Evolutionary conservation across 164 flowering plant genomes (phyloP).

Genomic region (Tinospora cordifolia): DNA sequence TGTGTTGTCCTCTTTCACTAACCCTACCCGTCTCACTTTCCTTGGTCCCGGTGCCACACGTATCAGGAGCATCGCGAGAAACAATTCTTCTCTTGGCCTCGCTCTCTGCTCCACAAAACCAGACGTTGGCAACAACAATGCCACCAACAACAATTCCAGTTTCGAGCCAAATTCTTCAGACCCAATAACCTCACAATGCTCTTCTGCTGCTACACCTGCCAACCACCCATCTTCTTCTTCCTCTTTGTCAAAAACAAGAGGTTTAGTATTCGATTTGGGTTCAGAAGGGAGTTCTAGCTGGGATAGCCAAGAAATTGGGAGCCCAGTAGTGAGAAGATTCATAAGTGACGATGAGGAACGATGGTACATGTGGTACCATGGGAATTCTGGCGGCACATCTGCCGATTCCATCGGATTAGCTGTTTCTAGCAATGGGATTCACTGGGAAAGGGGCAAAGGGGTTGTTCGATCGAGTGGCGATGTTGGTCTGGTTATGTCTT

Average conservation of each 20-base stretch:
- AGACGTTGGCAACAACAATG: conserved; percentile 25
- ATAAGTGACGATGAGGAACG: conserved; percentile 80
- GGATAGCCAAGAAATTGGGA: conserved; percentile 63
- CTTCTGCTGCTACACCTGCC: conserved; percentile 16
- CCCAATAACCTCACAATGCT: conserved; percentile 13
- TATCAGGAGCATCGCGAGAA: background rate
- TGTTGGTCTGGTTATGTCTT: conserved; percentile 53
- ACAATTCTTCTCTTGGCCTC: background rate
- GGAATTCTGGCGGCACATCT: conserved; percentile 23
- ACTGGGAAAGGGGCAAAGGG: conserved; percentile 69
- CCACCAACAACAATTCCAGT: conserved; percentile 18
- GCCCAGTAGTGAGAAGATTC: conserved; percentile 76
- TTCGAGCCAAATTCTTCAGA: conserved; percentile 12
- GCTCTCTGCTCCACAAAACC: conserved; percentile 48
- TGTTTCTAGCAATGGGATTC: conserved; percentile 74
- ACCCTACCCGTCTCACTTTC: background rate
- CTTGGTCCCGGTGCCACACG: background rate
- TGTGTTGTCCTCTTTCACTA: background rate
- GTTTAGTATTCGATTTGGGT: conserved; percentile 68
- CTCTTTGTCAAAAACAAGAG: conserved; percentile 31
- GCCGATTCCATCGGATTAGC: conserved; percentile 65
- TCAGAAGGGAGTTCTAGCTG: conserved; percentile 30
- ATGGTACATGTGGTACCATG: conserved; percentile 94
- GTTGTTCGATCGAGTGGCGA: conserved; percentile 34
- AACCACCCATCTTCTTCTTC: conserved; percentile 21